A percentile compares a stretch with the other conserved stretches of the same genome.
These are phyloP conservation scores for Guillardia theta DNA, from an alignment of 78 protist genomes.

Conservation along the genomic window DNA sequence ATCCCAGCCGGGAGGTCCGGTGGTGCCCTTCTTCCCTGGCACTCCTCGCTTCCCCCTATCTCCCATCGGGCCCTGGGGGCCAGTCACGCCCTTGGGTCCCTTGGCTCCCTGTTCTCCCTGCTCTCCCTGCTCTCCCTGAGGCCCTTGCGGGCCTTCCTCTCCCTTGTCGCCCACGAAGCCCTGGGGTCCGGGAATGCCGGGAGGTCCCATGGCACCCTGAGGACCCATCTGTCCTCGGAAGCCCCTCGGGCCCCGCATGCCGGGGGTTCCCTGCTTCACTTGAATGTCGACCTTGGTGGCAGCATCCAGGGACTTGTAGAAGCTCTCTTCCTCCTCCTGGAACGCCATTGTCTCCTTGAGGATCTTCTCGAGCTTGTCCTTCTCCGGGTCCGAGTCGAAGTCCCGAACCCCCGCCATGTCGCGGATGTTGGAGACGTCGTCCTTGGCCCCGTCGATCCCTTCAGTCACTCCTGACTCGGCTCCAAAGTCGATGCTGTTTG, in stretches of 20 bases:
- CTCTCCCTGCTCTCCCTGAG: not conserved
- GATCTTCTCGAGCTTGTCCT: not conserved
- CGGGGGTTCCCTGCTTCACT: not conserved
- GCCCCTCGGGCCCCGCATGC: not conserved
- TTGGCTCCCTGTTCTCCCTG: not conserved
- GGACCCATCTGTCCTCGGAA: not conserved
- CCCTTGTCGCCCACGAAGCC: not conserved
- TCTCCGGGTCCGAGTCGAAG: not conserved
- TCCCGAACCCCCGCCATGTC: not conserved
- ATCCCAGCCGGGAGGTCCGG: not conserved
- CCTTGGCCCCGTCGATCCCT: not conserved
- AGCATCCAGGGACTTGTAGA: not conserved
- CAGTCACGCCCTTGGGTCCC: constrained; percentile 21
- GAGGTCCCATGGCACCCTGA: not conserved
- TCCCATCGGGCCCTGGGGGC: not conserved
- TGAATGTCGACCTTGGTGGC: not conserved
- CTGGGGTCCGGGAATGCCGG: not conserved
- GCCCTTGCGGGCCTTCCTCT: not conserved
- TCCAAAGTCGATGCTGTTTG: not conserved
- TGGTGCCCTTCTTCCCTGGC: not conserved
- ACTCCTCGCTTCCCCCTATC: not conserved
- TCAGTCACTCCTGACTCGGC: not conserved
- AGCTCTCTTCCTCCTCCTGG: not conserved
- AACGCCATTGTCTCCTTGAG: not conserved
- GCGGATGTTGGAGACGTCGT: not conserved